Evolutionary conservation across 2,329 filamentous ascomycete genomes (phyloP).

Genomic region (Akanthomyces uredinophilus): DNA sequence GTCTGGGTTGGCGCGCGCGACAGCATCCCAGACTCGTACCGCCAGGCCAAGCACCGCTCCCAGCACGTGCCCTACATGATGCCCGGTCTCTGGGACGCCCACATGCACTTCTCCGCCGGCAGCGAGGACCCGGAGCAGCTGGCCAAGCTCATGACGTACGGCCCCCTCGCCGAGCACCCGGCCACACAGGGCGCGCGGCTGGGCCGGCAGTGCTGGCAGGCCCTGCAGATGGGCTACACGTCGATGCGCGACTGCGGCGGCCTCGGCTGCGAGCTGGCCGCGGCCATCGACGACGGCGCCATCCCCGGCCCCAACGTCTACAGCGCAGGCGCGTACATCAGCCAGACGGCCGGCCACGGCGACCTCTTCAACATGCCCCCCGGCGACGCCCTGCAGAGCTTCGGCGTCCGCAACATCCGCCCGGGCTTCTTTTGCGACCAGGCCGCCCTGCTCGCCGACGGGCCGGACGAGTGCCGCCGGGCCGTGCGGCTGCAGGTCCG

Average conservation of each 20-base stretch:
- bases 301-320: constrained; percentile 46
- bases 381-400: constrained; percentile 28
- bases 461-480: constrained; percentile 36
- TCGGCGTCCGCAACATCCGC: constrained; percentile 26
- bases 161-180: constrained; percentile 26
- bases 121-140: constrained; percentile 19
- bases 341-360: constrained; percentile 45
- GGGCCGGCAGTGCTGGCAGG: constrained; percentile 33
- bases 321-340: constrained; percentile 38
- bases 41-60: constrained; percentile 22
- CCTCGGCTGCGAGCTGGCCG: constrained; percentile 38
- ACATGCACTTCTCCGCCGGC: constrained; percentile 42
- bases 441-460: constrained; percentile 30
- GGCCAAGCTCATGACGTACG: constrained; percentile 22
- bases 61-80: constrained; percentile 38
- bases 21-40: constrained; percentile 27
- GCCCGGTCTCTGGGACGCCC: constrained; percentile 50
- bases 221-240: constrained; percentile 43
- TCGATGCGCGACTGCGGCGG: constrained; percentile 45
- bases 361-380: constrained; percentile 32
- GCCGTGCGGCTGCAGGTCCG: constrained; percentile 36
- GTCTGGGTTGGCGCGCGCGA: constrained; percentile 32
- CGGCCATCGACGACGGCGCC: constrained; percentile 38
- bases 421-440: constrained; percentile 27
- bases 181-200: constrained; percentile 33